Evolutionary conservation across 2,329 filamentous ascomycete species (phyloP), one percentile per base, ranked within the genome.

Genomic region (Mollisiaceae sp.): DNA sequence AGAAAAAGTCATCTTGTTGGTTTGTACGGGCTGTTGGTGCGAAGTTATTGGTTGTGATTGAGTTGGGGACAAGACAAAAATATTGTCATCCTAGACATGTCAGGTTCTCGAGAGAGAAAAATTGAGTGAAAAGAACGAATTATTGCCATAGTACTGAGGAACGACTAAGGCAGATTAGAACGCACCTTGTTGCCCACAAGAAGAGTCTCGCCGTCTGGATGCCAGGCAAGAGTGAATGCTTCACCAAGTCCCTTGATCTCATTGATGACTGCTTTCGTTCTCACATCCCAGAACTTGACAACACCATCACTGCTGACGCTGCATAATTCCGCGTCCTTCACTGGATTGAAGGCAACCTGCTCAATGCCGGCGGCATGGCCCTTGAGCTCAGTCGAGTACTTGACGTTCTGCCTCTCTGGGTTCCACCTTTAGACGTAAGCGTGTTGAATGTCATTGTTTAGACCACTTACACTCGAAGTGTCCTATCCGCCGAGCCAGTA

Each of bases 231-330:
- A 12, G 88, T 90, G 71, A 91, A 89, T 3, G 91, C 87, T 69
- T 88, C 86, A 8, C 88, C 89, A 55, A 89, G 81, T 4, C 84
- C 85, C 70, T 86, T 88, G 45, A 92, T 83, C 75, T 92, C 89
- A 60, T 90, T 91, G 68, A 90, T 83, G 71, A 88, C 89, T 1
- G 85, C 83, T 75, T 91, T 92, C 65, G 85, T 90, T 72, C 91
- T 83, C 14, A 93, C 90, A 74, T 94, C 91, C 91, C 91, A 94
- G 71, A 94, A 88, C 75, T 90, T 88, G 67, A 91, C 88, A 38
- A 89, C 85, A 1, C 91, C 91, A 74, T 94, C 91, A 54, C 82
- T 85, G 70, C 89, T 91, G 61, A 91, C 85, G 75, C 89, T 93
- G 70, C 89, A 92, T 9, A 94, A 82, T 78, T 94, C 89, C 4